Conservation (phyloP, 2,329 filamentous ascomycete genomes). For the Aspergillus clavatus region DNA sequence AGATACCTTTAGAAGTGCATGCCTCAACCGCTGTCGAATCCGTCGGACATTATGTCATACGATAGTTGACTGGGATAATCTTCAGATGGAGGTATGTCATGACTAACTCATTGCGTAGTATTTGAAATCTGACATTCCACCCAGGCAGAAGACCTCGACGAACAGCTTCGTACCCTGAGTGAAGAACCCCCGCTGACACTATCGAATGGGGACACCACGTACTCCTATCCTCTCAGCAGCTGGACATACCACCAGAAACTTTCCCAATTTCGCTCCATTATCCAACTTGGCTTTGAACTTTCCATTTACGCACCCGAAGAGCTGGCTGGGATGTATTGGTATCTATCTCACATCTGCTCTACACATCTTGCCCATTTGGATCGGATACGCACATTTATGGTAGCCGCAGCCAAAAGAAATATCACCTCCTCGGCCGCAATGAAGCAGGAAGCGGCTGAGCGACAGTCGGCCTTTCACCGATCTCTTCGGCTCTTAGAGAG, state of each 20-base stretch:
- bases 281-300: constrained; percentile 91
- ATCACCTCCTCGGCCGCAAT: constrained; percentile 13
- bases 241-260: constrained; percentile 92
- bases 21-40: constrained; percentile 84
- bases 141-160: constrained; percentile 65
- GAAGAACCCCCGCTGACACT: constrained; percentile 57
- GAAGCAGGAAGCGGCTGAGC: constrained; percentile 17
- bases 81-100: constrained; percentile 66
- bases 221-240: constrained; percentile 70
- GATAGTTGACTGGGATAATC: constrained; percentile 73
- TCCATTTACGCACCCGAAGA: constrained; percentile 85
- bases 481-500: constrained; percentile 53
- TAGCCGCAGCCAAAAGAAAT: constrained; percentile 28
- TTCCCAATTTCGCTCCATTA: constrained; percentile 77
- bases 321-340: constrained; percentile 84
- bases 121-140: background rate
- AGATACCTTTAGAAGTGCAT: constrained; percentile 76
- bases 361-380: constrained; percentile 65
- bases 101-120: background rate
- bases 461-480: constrained; percentile 32
- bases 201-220: constrained; percentile 52
- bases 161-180: constrained; percentile 57
- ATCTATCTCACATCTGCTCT: constrained; percentile 69
- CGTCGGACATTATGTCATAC: constrained; percentile 85
- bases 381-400: constrained; percentile 64